Percentiles rank a stretch among this genome's conserved stretches.
Evolutionary conservation across 345 rosid genomes (phyloP).

Genomic region (Eucalyptus curtisii): DNA sequence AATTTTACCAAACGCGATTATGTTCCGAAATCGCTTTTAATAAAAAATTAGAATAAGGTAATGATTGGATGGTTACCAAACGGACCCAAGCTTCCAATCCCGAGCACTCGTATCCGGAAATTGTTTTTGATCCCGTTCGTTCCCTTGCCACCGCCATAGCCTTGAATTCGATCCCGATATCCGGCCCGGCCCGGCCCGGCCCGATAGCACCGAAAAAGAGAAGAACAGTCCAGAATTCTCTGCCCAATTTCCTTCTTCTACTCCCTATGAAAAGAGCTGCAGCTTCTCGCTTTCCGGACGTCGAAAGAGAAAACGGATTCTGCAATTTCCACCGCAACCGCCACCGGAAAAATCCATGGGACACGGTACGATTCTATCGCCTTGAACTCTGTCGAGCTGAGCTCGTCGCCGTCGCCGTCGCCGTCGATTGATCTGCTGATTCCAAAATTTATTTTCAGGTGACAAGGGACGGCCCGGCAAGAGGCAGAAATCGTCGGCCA

Average conservation of each 20-base stretch:
- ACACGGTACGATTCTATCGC: background rate
- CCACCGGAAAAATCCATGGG: background rate
- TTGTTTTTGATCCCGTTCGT: background rate
- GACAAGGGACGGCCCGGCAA: conserved; percentile 64
- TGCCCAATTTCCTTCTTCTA: background rate
- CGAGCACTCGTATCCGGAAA: too few species aligned
- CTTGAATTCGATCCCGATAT: background rate
- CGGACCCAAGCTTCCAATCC: too few species aligned
- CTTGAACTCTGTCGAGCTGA: background rate
- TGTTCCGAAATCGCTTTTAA: too few species aligned
- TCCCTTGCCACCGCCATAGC: background rate
- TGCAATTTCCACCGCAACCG: background rate
- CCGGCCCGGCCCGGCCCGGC: background rate
- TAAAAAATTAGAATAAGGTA: too few species aligned
- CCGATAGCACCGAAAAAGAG: background rate
- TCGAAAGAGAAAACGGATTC: background rate
- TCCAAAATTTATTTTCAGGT: conserved; percentile 20
- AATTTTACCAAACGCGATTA: too few species aligned
- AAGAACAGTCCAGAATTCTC: background rate
- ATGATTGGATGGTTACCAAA: too few species aligned
- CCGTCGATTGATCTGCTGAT: background rate
- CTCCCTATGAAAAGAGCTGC: background rate
- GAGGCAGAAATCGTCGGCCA: conserved; percentile 36
- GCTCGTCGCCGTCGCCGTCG: background rate
- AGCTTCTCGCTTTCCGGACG: fast-evolving